A percentile compares a stretch with the other conserved stretches of the same genome.
phyloP scores from a whole-genome alignment of 2,329 filamentous ascomycete genomes.

The Alternaria conjuncta region DNA sequence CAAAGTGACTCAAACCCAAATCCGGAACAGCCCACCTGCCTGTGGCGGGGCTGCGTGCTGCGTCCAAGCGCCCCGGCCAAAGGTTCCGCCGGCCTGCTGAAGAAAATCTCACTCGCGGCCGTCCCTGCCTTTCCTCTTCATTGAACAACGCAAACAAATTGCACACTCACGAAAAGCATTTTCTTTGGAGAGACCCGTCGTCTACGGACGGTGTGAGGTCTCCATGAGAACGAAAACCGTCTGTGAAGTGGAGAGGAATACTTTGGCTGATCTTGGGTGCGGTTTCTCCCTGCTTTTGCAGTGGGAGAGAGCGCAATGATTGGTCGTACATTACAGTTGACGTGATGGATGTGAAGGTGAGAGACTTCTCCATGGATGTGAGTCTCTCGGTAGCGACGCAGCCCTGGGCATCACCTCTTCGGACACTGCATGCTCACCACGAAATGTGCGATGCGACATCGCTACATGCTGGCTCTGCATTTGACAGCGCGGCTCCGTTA shows the following conservation, averaged over 20 bases:
- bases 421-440: neutral
- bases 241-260: conserved; percentile 61
- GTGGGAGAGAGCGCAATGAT: conserved; percentile 67
- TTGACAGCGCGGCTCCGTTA: neutral
- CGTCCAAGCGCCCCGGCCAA: conserved; percentile 15
- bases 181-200: conserved; percentile 57
- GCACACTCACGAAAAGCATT: conserved; percentile 64
- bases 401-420: neutral
- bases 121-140: conserved; percentile 50
- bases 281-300: conserved; percentile 57
- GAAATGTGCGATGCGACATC: neutral
- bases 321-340: conserved; percentile 56
- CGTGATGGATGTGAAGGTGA: neutral
- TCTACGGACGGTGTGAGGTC: conserved; percentile 47
- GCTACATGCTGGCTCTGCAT: neutral
- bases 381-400: neutral
- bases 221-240: conserved; percentile 66
- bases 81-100: conserved; percentile 22
- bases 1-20: conserved; percentile 46
- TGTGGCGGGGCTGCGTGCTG: conserved; percentile 32
- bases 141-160: conserved; percentile 65
- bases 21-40: conserved; percentile 31
- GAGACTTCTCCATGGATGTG: neutral
- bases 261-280: conserved; percentile 63
- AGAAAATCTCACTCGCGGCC: conserved; percentile 35